Evolutionary conservation across 352 stramenopile genomes (phyloP), one percentile per base, ranked within the genome.

Genomic region (Phytophthora macrochlamydospora): DNA sequence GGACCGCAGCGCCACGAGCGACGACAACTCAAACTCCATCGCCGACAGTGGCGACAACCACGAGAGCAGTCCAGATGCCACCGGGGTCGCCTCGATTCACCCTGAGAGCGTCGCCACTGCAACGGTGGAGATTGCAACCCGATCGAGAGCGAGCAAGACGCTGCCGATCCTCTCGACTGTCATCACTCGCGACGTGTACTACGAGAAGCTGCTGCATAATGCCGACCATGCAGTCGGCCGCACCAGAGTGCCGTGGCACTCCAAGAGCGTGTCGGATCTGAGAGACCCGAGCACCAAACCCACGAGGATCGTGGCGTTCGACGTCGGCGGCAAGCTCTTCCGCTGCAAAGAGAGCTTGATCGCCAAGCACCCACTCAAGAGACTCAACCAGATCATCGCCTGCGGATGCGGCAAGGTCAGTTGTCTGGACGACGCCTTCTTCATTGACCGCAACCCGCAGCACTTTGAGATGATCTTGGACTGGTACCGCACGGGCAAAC

Each of bases 401-500:
- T 91, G 85, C 44, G 72, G 77, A 6, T 91, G 81, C 40, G 81
- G 66, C 28, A 78, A 71, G 48, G 81, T 57, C 59, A 72, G 51
- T 60, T 87, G 65, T 52, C 55, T 67, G 38, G 69, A 65, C 28
- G 70, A 80, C 24, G 81, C 81, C 7, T 87, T 89, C 64, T 92
- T 84, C 45, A 87, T 93, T 38, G 83, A 93, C 55, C 79, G 85
- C 33, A 93, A 90, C 53, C 81, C 85, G 18, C 71, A 79, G 38
- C 73, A 89, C 46, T 93, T 93, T 57, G 79, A 87, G 42, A 69
- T 87, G 59, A 80, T 93, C 30, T 66, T 93, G 24, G 85, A 93
- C 55, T 93, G 81, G 81, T 93, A 93, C 57, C 79, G 83, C 32
- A 90, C 80, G 2, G 81, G 73, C 0, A 85, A 76, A 37, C 68